Percentiles rank a stretch among this genome's conserved stretches.
Conservation (phyloP, 306 rosid genomes). For the Cicer chorassanicum region DNA sequence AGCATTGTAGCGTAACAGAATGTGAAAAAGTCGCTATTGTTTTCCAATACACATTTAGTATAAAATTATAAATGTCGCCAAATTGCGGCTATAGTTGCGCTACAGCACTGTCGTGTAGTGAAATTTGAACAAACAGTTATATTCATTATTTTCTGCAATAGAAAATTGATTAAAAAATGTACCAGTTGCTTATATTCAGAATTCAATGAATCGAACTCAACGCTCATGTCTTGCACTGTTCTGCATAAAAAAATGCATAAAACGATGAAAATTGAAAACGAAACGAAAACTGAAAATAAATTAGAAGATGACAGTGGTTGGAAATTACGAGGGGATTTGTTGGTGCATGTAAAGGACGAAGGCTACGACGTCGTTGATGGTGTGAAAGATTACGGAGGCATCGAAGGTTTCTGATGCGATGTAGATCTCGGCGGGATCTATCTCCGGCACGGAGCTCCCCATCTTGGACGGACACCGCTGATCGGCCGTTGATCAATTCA, state of each 20-base stretch:
- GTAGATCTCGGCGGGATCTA: slow-evolving; percentile 52
- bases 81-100: no score
- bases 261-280: background rate
- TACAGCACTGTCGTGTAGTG: no score
- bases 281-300: background rate
- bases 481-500: slow-evolving; percentile 32
- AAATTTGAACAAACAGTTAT: no score
- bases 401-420: slow-evolving; percentile 56
- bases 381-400: slow-evolving; percentile 63
- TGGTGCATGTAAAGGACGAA: slow-evolving; percentile 88
- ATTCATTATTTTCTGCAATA: no score
- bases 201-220: slow-evolving; percentile 65
- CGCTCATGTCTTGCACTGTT: slow-evolving; percentile 71
- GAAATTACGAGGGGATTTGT: slow-evolving; percentile 85
- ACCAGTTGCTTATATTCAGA: slow-evolving; percentile 66
- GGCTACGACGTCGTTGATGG: slow-evolving; percentile 69
- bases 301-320: background rate
- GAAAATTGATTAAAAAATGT: background rate
- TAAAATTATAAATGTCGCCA: no score
- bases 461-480: slow-evolving; percentile 31
- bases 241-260: slow-evolving; percentile 45
- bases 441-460: slow-evolving; percentile 40
- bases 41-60: background rate
- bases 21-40: background rate
- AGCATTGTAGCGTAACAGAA: background rate